These are phyloP conservation scores for Cladosporium sp. DNA, from an alignment of 2,329 filamentous ascomycete species.

Conservation along the genomic window DNA sequence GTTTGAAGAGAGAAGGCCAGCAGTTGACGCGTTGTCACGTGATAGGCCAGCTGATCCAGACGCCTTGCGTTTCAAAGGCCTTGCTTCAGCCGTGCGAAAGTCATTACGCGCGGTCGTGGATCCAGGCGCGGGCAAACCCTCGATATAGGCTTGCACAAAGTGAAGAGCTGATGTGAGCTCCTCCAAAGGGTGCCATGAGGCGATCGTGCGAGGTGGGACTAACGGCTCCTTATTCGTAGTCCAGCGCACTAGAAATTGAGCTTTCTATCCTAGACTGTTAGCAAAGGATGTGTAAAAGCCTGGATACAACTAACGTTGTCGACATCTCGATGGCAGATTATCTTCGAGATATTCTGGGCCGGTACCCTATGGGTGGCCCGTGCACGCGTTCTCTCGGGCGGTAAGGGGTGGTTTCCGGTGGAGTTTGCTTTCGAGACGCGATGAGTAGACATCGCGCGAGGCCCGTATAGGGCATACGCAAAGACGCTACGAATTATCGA, in stretches of 20 bases:
- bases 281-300: neutral
- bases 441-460: neutral
- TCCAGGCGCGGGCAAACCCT: conserved; percentile 13
- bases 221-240: conserved; percentile 14
- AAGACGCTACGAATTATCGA: no score
- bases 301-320: conserved; percentile 21
- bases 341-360: conserved; percentile 18
- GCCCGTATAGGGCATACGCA: no score
- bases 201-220: conserved; percentile 21
- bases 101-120: neutral
- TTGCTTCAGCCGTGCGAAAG: neutral
- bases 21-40: conserved; percentile 12
- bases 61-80: conserved; percentile 23
- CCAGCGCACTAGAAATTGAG: conserved; percentile 41
- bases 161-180: conserved; percentile 36
- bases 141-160: conserved; percentile 39
- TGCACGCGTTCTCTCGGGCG: neutral
- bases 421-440: neutral
- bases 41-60: conserved; percentile 12
- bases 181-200: conserved; percentile 39
- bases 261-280: conserved; percentile 21
- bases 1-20: neutral
- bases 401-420: neutral
- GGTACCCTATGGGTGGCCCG: conserved; percentile 19
- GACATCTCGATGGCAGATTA: conserved; percentile 23